A percentile compares a stretch with the other conserved stretches of the same genome.
These are phyloP conservation scores for Aspergillus amoenus DNA, from an alignment of 2,329 filamentous ascomycete species.

Conservation along the genomic window DNA sequence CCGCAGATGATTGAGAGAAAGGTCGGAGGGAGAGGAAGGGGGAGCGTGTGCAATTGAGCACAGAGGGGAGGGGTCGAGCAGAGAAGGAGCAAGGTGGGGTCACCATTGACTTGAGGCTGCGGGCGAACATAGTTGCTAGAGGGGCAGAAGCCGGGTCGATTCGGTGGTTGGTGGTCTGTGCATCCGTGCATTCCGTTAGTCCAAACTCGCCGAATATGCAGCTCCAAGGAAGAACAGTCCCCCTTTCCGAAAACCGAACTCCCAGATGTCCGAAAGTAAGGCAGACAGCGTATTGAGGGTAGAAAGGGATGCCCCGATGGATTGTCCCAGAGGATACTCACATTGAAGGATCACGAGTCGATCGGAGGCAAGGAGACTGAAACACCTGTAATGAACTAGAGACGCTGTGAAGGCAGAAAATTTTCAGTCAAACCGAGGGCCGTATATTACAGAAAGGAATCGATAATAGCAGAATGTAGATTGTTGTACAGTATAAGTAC, in stretches of 20 bases:
- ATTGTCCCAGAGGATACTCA: slow-evolving; percentile 1
- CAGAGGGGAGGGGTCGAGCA: slow-evolving; percentile 35
- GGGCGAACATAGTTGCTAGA: slow-evolving; percentile 44
- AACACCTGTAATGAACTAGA: not conserved
- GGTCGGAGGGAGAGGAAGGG: slow-evolving; percentile 44
- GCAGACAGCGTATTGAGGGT: not conserved
- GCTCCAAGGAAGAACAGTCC: not conserved
- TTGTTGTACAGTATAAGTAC: slow-evolving; percentile 8
- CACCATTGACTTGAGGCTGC: slow-evolving; percentile 38
- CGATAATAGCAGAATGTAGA: slow-evolving; percentile 5
- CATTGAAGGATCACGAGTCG: not conserved
- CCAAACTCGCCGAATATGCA: slow-evolving; percentile 19
- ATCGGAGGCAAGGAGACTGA: not conserved
- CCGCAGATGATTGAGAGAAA: slow-evolving; percentile 66
- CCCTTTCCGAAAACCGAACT: not conserved
- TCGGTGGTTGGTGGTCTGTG: slow-evolving; percentile 20
- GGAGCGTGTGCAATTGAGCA: slow-evolving; percentile 30
- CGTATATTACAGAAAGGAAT: slow-evolving; percentile 10
- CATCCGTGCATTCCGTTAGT: slow-evolving; percentile 15
- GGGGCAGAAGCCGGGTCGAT: slow-evolving; percentile 32
- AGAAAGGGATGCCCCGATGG: not conserved
- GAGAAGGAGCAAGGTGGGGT: slow-evolving; percentile 48
- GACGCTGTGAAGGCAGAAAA: slow-evolving; percentile 8
- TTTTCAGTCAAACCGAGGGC: slow-evolving; percentile 4
- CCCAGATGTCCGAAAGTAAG: not conserved